Evolutionary conservation across 805 yeast species (phyloP), one percentile per base, ranked within the genome.

Genomic region (Wickerhamomyces subpelliculosus): DNA sequence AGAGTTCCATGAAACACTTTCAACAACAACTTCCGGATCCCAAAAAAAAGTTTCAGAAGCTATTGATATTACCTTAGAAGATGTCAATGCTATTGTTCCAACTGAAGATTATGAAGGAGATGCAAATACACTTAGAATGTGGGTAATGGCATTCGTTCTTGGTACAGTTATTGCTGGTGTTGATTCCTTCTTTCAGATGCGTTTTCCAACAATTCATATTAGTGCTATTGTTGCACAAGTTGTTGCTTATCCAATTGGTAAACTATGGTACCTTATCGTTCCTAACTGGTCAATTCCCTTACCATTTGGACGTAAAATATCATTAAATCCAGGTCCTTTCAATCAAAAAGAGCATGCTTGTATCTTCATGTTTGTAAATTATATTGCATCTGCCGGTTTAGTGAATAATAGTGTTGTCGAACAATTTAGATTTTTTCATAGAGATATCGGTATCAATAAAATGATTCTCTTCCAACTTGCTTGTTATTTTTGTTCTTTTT

Each of bases 401-500:
- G 62, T 76, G 33, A 57, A 74, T 25, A 70, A 80, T 8, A 64
- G 70, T 52, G 65, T 65, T 52, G 62, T 55, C 40, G 21, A 29
- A 29, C 23, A 29, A 19, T 75, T 69, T 58, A 75, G 74, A 57
- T 14, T 26, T 9, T 26, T 26, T 12, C 7, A 14, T 4, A 26
- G 7, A 4, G n/a, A 26, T 14, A 26, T 26, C 17, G 51, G 56
- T 23, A 51, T 56, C 18, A 63, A 62, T 41, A 67, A 64, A 41
- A 69, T 68, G 44, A 57, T 80, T 25, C 54, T 77, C 37, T 64
- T 75, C 32, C 62, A 68, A 33, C 49, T 74, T 34, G 66, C 81
- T 12, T 69, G 81, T 29, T 85, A 80, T 54, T 64, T 75, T 47
- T 64, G 80, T 37, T 87, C 88, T 11, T 75, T 77, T 45, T 78